Evolutionary conservation across 306 rosid genomes (phyloP).

Genomic region (Erythrophleum fordii): DNA sequence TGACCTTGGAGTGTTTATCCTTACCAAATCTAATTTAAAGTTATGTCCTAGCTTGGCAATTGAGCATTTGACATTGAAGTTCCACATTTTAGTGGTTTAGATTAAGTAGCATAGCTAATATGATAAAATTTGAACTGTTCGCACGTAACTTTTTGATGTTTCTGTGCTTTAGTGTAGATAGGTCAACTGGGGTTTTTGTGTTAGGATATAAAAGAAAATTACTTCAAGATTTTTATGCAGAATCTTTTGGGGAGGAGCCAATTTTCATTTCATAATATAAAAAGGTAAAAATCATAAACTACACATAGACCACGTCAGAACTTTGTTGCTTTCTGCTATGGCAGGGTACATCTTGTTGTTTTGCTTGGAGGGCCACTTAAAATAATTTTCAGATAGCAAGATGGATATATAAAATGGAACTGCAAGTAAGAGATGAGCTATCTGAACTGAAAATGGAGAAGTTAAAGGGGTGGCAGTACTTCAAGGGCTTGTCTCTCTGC

Average conservation of each 20-base stretch:
- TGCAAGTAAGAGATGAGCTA: slow-evolving; percentile 28
- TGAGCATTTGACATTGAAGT: neutral
- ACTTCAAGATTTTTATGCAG: neutral
- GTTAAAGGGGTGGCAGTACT: slow-evolving; percentile 55
- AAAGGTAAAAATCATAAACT: slow-evolving; percentile 16
- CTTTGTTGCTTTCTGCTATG: slow-evolving; percentile 60
- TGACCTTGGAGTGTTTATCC: neutral
- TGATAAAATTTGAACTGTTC: neutral
- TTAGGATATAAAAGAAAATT: neutral
- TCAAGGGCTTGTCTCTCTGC: slow-evolving; percentile 57
- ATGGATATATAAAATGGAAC: slow-evolving; percentile 51
- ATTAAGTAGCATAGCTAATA: neutral
- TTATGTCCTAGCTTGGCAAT: neutral
- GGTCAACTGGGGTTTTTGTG: neutral
- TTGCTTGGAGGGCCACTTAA: slow-evolving; percentile 32
- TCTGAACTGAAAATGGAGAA: slow-evolving; percentile 54
- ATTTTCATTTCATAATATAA: slow-evolving; percentile 21
- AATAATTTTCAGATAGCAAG: slow-evolving; percentile 37
- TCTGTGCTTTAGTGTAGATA: neutral
- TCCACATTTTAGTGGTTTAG: neutral
- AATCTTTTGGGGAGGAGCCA: neutral
- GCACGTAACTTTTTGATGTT: neutral
- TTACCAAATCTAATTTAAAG: neutral
- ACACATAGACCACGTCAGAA: slow-evolving; percentile 52
- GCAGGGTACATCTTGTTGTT: slow-evolving; percentile 49